Percentiles rank a stretch among this genome's conserved stretches.
These are phyloP conservation scores for Phylloboletellus chloephorus DNA, from an alignment of 1,284 basidiomycete species.

Conservation along the genomic window DNA sequence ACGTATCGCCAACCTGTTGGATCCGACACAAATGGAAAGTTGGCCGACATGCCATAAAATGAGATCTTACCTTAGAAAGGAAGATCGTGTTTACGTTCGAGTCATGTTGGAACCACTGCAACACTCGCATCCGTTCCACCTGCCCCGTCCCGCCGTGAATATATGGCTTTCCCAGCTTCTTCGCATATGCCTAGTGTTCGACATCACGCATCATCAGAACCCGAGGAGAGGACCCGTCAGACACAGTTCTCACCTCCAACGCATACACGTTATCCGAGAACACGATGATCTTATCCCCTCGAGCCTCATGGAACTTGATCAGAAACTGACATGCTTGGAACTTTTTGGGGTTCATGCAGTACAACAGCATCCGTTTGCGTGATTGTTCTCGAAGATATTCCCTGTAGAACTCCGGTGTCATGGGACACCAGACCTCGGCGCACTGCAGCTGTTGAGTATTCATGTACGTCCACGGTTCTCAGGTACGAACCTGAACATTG, in stretches of 20 bases:
- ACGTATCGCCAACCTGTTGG: slow-evolving; percentile 92
- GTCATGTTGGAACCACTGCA: slow-evolving; percentile 95
- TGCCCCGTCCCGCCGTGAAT: slow-evolving; percentile 98
- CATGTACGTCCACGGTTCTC: slow-evolving; percentile 1
- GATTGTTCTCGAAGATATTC: slow-evolving; percentile 94
- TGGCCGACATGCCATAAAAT: slow-evolving; percentile 7
- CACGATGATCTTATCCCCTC: slow-evolving; percentile 99
- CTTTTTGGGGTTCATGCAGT: slow-evolving; percentile 99
- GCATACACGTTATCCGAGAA: slow-evolving; percentile 99
- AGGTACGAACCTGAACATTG: slow-evolving; percentile 80
- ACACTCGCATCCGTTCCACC: slow-evolving; percentile 91
- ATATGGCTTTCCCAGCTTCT: slow-evolving; percentile 89
- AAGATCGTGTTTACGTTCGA: slow-evolving; percentile 98
- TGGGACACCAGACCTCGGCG: slow-evolving; percentile 99
- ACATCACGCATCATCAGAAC: not conserved
- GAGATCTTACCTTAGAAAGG: slow-evolving; percentile 75
- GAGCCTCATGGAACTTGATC: slow-evolving; percentile 96
- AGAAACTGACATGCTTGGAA: slow-evolving; percentile 99
- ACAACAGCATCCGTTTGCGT: slow-evolving; percentile 91
- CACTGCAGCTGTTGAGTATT: slow-evolving; percentile 49
- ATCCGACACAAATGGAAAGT: slow-evolving; percentile 15
- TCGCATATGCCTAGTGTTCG: slow-evolving; percentile 80
- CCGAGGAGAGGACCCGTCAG: not conserved
- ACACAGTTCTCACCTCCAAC: slow-evolving; percentile 63
- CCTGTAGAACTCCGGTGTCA: slow-evolving; percentile 99